Conservation (phyloP, 352 stramenopile genomes). For the Halophytophthora polymorphica region DNA sequence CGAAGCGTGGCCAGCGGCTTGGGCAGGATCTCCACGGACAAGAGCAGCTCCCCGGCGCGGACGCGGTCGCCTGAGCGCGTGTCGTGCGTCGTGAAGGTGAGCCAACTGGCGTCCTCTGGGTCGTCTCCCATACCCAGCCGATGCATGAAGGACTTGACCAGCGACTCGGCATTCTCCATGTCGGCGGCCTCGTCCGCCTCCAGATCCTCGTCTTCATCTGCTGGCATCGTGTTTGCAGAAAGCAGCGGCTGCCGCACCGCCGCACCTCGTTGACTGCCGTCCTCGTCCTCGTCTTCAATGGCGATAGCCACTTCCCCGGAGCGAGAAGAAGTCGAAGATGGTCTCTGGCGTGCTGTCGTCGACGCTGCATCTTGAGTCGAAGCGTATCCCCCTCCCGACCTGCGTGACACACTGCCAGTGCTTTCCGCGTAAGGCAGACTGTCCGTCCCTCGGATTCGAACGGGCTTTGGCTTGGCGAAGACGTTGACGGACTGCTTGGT, state of each 20-base stretch:
- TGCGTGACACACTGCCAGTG: constrained; percentile 4
- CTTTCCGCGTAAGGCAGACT: constrained; percentile 27
- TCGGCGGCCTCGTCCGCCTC: constrained; percentile 22
- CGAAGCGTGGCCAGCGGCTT: constrained; percentile 47
- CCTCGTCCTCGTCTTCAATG: constrained; percentile 16
- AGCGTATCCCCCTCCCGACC: constrained; percentile 16
- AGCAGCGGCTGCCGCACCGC: constrained; percentile 19
- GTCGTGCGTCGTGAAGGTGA: constrained; percentile 72
- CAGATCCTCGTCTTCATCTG: constrained; percentile 24
- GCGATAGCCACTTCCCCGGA: constrained; percentile 23
- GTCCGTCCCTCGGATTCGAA: constrained; percentile 38
- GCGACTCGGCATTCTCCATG: constrained; percentile 63
- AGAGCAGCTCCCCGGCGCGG: constrained; percentile 55
- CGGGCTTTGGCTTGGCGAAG: constrained; percentile 66
- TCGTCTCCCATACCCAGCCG: constrained; percentile 79
- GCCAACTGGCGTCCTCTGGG: constrained; percentile 68
- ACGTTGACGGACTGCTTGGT: constrained; percentile 66
- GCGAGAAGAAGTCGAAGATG: constrained; percentile 5
- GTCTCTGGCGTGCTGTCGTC: constrained; percentile 16
- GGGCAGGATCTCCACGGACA: constrained; percentile 77
- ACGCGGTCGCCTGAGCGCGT: constrained; percentile 53
- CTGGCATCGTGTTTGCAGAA: constrained; percentile 5
- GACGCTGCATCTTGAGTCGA: constrained; percentile 24
- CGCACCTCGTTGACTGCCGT: constrained; percentile 2
- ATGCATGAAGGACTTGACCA: constrained; percentile 72